Evolutionary conservation across 1,284 basidiomycete genomes (phyloP), one percentile per base, ranked within the genome.

Genomic region (Ustilago hordei): DNA sequence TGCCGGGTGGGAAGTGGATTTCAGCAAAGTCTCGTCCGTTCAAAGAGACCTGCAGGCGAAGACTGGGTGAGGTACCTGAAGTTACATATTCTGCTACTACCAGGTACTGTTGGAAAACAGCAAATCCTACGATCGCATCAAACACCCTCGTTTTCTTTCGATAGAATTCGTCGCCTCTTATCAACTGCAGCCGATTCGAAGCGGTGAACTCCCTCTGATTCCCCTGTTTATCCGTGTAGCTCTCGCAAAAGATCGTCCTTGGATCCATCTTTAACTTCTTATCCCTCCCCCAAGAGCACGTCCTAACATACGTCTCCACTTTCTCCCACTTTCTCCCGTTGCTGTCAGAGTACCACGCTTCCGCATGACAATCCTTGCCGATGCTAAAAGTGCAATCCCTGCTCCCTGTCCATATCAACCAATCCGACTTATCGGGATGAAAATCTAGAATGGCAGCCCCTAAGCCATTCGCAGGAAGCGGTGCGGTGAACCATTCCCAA

Each of bases 101-200:
- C 82, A 98, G 89, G 86, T 92, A 99, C 88, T 98, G 93, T 4
- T 94, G 94, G 87, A 99, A 99, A 85, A 95, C 96, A 0, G 97
- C 92, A 88, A 95, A 98, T 3, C 96, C 96, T 75, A 95, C 93
- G 61, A 98, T 91, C 48, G 91, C 89, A 56, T 93, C 90, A 83
- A 99, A 98, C 34, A 98, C 86, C 81, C 54, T 60, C 4, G 90
- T 92, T 73, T 89, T 90, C 88, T 91, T 92, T 53, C 80, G 81
- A 86, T 91, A 98, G 87, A 91, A 97, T 64, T 92, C 89, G 13
- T 89, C 87, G 1, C 97, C 96, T 8, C 91, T 90, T 38, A 97
- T 89, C 56, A 98, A 88, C 86, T 95, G 90, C 56, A 98, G 83
- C 4, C 92, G 90, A 81, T 94, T 94, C 23, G 89, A 88, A 15